A percentile compares a stretch with the other conserved stretches of the same genome.
Evolutionary conservation across 1,139 yeast genomes (phyloP).

Genomic region (Pneumocystis jirovecii): DNA sequence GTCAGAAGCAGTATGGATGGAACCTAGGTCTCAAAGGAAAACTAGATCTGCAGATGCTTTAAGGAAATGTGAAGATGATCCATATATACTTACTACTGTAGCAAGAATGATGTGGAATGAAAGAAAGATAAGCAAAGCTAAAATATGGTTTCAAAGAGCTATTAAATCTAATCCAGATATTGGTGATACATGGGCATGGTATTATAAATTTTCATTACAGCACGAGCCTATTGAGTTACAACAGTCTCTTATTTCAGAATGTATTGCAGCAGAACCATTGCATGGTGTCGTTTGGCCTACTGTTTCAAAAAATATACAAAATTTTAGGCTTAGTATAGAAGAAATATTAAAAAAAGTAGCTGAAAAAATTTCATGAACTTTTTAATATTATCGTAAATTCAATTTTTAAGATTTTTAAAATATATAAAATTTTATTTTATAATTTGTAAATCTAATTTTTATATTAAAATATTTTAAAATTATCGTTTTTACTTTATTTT

Average conservation of each 20-base stretch:
- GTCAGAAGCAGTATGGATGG: constrained; percentile 41
- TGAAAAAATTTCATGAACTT: constrained; percentile 17
- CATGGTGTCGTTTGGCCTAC: constrained; percentile 46
- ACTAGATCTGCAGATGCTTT: constrained; percentile 60
- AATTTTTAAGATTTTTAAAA: background rate
- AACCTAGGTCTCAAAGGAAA: constrained; percentile 39
- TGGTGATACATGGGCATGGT: constrained; percentile 76
- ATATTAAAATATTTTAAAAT: background rate
- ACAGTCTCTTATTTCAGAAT: constrained; percentile 21
- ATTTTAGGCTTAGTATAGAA: constrained; percentile 26
- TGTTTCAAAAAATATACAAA: constrained; percentile 32
- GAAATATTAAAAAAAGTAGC: constrained; percentile 26
- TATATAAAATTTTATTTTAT: background rate
- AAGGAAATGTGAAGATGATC: constrained; percentile 45
- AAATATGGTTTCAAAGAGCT: constrained; percentile 65
- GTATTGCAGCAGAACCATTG: constrained; percentile 36
- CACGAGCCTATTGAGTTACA: constrained; percentile 24
- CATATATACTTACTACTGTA: constrained; percentile 43
- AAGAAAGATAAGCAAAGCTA: constrained; percentile 50
- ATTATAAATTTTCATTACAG: constrained; percentile 31
- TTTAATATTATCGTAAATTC: background rate
- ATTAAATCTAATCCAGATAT: constrained; percentile 36
- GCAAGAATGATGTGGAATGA: constrained; percentile 59
- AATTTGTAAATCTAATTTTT: background rate
- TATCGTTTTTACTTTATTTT: background rate